Percentiles rank a stretch among this genome's conserved stretches.
phyloP scores from a whole-genome alignment of 73 alveolate species.

The Paramecium tetraurelia region DNA sequence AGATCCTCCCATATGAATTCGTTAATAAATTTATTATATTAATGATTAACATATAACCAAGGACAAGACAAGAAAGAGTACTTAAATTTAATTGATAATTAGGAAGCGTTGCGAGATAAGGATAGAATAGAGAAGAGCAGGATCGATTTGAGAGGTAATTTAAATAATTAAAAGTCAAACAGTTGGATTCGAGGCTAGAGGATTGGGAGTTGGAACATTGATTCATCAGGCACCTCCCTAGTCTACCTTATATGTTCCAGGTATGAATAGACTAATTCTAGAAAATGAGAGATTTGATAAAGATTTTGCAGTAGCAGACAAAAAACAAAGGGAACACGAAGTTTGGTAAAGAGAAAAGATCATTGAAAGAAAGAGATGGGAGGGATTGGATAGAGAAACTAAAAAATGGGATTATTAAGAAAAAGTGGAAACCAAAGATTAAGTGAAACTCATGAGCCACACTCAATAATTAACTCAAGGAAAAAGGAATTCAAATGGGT shows the following conservation, averaged over 20 bases:
- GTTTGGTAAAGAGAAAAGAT: constrained; percentile 31
- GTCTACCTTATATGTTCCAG: constrained; percentile 41
- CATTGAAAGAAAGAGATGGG: constrained; percentile 17
- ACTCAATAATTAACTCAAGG: constrained; percentile 3
- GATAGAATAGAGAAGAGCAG: constrained; percentile 49
- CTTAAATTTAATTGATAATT: not conserved
- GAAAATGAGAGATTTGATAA: constrained; percentile 59
- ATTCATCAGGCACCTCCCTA: constrained; percentile 34
- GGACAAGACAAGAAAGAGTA: constrained; percentile 54
- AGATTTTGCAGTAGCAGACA: constrained; percentile 60
- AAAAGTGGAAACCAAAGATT: constrained; percentile 8
- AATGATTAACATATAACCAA: constrained; percentile 37
- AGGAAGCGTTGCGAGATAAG: constrained; percentile 42
- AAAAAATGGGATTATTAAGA: constrained; percentile 57
- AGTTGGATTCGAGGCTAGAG: constrained; percentile 49
- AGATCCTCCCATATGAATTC: constrained; percentile 9
- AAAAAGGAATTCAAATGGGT: constrained; percentile 31
- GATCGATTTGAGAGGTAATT: constrained; percentile 21
- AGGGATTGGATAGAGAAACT: constrained; percentile 45
- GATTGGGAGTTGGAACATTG: constrained; percentile 26
- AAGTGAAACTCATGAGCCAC: not conserved
- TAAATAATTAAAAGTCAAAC: not conserved
- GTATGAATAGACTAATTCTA: not conserved
- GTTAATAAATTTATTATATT: not conserved
- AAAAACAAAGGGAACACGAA: constrained; percentile 50